Evolutionary conservation across 2,329 filamentous ascomycete genomes (phyloP).

Genomic region (Aspergillus jensenii): DNA sequence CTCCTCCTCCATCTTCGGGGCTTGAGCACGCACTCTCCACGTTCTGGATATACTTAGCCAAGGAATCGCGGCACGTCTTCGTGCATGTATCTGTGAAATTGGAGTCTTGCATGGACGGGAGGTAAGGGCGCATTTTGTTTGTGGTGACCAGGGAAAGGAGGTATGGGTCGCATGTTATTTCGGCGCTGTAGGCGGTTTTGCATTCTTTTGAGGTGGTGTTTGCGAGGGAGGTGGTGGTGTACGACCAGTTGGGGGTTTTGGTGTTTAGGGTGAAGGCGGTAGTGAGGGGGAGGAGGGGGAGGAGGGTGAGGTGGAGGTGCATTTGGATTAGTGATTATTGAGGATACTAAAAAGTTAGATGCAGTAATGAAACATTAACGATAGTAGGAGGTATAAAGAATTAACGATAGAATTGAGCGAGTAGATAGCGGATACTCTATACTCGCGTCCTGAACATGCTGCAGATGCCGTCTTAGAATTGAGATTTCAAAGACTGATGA

Average conservation of each 20-base stretch:
- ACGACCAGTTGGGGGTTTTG: constrained; percentile 5
- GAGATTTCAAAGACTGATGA: neutral
- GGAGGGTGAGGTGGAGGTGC: too few relatives aligned
- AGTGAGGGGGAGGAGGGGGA: too few relatives aligned
- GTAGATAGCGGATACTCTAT: neutral
- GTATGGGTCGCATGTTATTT: constrained; percentile 11
- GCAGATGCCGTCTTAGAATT: neutral
- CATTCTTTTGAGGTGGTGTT: constrained; percentile 12
- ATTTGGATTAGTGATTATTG: too few relatives aligned
- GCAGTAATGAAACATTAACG: too few relatives aligned
- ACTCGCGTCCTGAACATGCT: neutral
- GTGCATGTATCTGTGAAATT: constrained; percentile 13
- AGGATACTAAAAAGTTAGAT: too few relatives aligned
- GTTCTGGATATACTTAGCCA: constrained; percentile 8
- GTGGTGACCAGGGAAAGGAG: constrained; percentile 6
- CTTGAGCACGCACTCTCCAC: constrained; percentile 3
- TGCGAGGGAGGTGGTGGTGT: constrained; percentile 8
- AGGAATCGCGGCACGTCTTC: constrained; percentile 6
- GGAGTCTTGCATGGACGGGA: neutral
- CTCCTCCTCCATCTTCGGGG: constrained; percentile 3
- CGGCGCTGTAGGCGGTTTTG: constrained; percentile 15
- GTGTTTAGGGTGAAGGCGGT: neutral
- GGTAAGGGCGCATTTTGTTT: neutral
- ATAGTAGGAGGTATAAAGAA: too few relatives aligned
- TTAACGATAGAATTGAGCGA: too few relatives aligned